These are phyloP conservation scores for Pestalotiopsis sp. DNA, from an alignment of 2,329 filamentous ascomycete species.

Conservation along the genomic window DNA sequence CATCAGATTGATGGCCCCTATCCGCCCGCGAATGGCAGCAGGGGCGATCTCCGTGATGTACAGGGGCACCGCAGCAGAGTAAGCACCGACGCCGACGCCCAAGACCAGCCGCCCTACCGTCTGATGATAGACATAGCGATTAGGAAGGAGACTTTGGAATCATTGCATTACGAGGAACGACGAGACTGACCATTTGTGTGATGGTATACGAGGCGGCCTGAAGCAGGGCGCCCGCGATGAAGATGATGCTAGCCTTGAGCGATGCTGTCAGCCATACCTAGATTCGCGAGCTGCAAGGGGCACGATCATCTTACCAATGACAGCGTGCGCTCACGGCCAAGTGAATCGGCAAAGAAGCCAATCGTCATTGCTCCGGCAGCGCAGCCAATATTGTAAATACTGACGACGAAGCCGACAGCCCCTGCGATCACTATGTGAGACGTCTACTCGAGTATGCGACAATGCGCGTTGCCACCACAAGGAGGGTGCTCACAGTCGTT, in stretches of 20 bases:
- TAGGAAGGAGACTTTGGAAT: neutral
- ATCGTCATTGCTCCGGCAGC: slow-evolving; percentile 31
- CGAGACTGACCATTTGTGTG: slow-evolving; percentile 26
- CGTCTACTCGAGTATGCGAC: neutral
- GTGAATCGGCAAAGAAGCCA: slow-evolving; percentile 29
- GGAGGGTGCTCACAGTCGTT: slow-evolving; percentile 25
- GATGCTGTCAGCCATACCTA: neutral
- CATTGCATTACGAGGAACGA: neutral
- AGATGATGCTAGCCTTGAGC: slow-evolving; percentile 22
- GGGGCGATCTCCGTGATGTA: slow-evolving; percentile 35
- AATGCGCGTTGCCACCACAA: neutral
- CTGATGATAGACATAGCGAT: slow-evolving; percentile 15
- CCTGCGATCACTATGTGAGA: neutral
- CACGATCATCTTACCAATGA: slow-evolving; percentile 19
- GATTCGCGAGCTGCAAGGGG: neutral
- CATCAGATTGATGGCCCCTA: slow-evolving; percentile 33
- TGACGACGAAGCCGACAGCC: slow-evolving; percentile 33
- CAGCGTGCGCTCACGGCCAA: slow-evolving; percentile 31
- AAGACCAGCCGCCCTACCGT: slow-evolving; percentile 28
- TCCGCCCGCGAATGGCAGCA: slow-evolving; percentile 28
- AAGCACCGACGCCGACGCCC: slow-evolving; percentile 32
- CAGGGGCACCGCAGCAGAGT: slow-evolving; percentile 33
- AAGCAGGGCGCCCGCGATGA: slow-evolving; percentile 28
- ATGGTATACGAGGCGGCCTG: slow-evolving; percentile 28
- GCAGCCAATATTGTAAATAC: slow-evolving; percentile 34